Evolutionary conservation across 306 rosid species (phyloP).

Genomic region (Dryas drummondii): DNA sequence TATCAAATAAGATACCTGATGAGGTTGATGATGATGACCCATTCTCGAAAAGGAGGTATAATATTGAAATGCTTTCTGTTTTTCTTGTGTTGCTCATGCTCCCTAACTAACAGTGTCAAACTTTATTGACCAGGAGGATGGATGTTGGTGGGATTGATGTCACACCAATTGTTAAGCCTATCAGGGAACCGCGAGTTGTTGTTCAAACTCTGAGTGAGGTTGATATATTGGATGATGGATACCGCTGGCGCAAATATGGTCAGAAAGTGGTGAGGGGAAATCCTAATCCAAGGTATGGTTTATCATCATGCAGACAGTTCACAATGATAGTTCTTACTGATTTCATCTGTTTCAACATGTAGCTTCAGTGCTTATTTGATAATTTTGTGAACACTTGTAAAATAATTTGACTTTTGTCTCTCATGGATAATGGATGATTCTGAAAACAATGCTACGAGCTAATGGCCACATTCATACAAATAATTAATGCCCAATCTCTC

Average conservation of each 20-base stretch:
- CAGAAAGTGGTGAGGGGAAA: slow-evolving; percentile 99
- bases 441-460: slow-evolving; percentile 1
- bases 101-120: slow-evolving; percentile 22
- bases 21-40: slow-evolving; percentile 83
- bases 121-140: slow-evolving; percentile 64
- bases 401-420: background rate
- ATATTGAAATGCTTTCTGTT: slow-evolving; percentile 22
- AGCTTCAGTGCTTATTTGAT: background rate
- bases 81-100: slow-evolving; percentile 21
- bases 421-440: background rate
- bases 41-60: slow-evolving; percentile 82
- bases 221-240: slow-evolving; percentile 97
- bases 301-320: slow-evolving; percentile 21
- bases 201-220: slow-evolving; percentile 98
- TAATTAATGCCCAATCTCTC: slow-evolving; percentile 18
- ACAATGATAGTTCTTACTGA: background rate
- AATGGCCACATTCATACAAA: slow-evolving; percentile 13
- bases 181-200: slow-evolving; percentile 95
- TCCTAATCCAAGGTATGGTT: slow-evolving; percentile 90
- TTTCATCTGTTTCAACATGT: slow-evolving; percentile 17
- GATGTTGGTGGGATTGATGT: slow-evolving; percentile 65
- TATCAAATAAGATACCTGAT: slow-evolving; percentile 50
- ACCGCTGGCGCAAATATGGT: slow-evolving; percentile 99
- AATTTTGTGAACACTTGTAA: slow-evolving; percentile 14
- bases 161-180: slow-evolving; percentile 84